phyloP scores from a whole-genome alignment of 1,284 basidiomycete genomes.

The Cystobasidiaceae sp. region DNA sequence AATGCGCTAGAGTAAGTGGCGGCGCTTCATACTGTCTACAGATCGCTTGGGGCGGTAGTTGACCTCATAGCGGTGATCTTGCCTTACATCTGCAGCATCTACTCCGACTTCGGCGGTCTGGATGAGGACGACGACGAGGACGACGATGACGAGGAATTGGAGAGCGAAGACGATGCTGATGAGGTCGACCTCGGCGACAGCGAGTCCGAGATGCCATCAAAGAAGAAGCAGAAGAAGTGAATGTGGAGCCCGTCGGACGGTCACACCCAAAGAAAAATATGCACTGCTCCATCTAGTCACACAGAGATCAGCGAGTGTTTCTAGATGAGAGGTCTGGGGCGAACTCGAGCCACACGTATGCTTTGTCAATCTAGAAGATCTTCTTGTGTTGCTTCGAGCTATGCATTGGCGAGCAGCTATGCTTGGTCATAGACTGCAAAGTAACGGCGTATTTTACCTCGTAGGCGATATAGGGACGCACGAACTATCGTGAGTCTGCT shows the following conservation, averaged over 20 bases:
- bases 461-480: too few species aligned
- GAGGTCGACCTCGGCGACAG: conserved; percentile 45
- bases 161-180: conserved; percentile 45
- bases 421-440: too few species aligned
- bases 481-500: too few species aligned
- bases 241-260: too few species aligned
- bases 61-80: background rate
- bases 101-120: conserved; percentile 32
- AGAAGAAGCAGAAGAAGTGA: conserved; percentile 24
- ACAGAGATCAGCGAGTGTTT: background rate
- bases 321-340: too few species aligned
- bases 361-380: too few species aligned
- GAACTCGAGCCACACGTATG: too few species aligned
- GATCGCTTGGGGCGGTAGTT: background rate
- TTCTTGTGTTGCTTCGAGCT: too few species aligned
- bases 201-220: conserved; percentile 35
- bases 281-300: background rate
- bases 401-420: too few species aligned
- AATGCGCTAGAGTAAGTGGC: conserved; percentile 39
- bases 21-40: background rate
- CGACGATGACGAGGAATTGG: conserved; percentile 44
- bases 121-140: conserved; percentile 32
- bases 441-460: too few species aligned
- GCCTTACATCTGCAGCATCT: conserved; percentile 32
- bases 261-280: too few species aligned